Percentiles rank a stretch among this genome's conserved stretches.
Conservation (phyloP, 257 asterid genomes). For the Primulina huaijiensis region DNA sequence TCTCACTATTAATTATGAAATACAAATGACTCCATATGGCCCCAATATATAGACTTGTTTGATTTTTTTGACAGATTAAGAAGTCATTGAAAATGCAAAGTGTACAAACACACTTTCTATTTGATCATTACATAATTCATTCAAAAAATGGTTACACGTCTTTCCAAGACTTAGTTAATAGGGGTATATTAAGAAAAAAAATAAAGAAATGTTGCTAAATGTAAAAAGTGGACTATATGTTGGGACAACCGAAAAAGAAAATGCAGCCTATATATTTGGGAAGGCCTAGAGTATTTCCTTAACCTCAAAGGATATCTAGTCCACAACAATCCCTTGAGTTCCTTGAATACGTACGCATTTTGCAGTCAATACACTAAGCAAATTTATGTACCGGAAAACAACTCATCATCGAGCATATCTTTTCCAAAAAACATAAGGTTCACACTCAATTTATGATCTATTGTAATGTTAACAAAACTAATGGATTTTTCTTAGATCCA, state of each 20-base stretch:
- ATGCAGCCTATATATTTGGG: no score
- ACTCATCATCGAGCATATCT: conserved; percentile 5
- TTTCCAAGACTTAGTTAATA: no score
- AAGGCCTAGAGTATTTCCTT: background rate
- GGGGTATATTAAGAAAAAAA: no score
- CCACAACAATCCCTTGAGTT: conserved; percentile 7
- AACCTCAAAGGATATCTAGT: conserved; percentile 14
- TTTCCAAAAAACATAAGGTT: background rate
- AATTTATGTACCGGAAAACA: background rate
- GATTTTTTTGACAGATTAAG: no score
- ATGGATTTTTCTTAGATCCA: background rate
- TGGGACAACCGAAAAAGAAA: no score
- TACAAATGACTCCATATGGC: background rate
- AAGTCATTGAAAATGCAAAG: no score
- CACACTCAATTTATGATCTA: background rate
- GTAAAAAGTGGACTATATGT: no score
- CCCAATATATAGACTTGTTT: no score
- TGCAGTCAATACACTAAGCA: background rate
- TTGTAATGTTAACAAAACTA: conserved; percentile 2
- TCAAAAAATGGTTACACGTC: no score
- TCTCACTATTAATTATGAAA: conserved; percentile 11
- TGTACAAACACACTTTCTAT: no score
- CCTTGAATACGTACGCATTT: conserved; percentile 9
- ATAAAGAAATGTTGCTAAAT: no score
- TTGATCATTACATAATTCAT: no score